Base-by-base conservation (phyloP, 768 basidiomycete genomes). In the Lactarius sanguifluus region DNA sequence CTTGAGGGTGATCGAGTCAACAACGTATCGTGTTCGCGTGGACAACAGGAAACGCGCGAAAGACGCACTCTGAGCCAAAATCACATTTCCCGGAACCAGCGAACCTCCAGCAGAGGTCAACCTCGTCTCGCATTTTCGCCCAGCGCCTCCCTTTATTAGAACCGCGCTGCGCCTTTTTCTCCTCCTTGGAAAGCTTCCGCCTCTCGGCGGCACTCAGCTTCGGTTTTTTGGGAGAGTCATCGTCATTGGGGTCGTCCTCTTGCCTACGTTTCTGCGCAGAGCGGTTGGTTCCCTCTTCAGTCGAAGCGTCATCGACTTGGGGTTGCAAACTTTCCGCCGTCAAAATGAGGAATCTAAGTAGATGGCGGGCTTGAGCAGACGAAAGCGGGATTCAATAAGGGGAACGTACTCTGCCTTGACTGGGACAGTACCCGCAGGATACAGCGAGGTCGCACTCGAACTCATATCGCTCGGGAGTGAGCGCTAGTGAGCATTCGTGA, bases 121-220 rank as follows among this genome's bases (percentile, higher is more conserved):
- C 77, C 54, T 91, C 90, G 72, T 96, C 95, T 61, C 85, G 81
- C 20, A 91, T 81, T 73, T 89, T 89, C 20, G 82, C 86, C 75
- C 94, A 95, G 16, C 86, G 82, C 50, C 96, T 77, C 15, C 86
- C 88, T 74, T 94, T 96, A 76, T 96, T 97, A 66, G 88, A 86
- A 2, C 95, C 95, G 38, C 85, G 80, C 66, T 86, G 83, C 13
- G 87, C 85, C 75, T 91, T 91, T 75, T 85, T 89, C 73, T 88
- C 83, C 69, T 87, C 86, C 73, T 85, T 87, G 13, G 81, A 83
- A 62, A 81, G 73, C 70, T 79, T 82, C 69, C 81, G 81, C 52
- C 74, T 74, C 64, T 81, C 78, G 30, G 78, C 72, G 12, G 76
- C 78, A 40, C 73, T 71, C 25, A 69, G 61, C 50, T 54, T 74